Evolutionary conservation across 2,329 filamentous ascomycete species (phyloP).

Genomic region (Trichoderma guizhouense): DNA sequence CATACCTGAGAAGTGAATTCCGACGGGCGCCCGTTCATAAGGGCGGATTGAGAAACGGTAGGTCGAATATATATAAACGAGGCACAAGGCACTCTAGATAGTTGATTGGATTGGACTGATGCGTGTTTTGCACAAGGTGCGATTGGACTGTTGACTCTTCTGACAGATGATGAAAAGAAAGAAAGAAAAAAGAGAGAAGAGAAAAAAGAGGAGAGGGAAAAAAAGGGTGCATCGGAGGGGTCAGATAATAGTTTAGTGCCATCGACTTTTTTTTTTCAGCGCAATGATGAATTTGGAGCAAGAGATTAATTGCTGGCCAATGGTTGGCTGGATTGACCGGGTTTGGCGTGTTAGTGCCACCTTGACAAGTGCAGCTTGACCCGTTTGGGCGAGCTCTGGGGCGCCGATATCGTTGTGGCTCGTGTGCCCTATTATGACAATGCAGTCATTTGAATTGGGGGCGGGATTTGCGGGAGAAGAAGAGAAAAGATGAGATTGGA

Average conservation of each 20-base stretch:
- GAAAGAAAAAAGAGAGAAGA: not conserved
- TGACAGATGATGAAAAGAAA: conserved; percentile 8
- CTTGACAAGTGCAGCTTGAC: not conserved
- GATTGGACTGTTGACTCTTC: conserved; percentile 13
- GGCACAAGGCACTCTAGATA: conserved; percentile 20
- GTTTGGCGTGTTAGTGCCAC: not conserved
- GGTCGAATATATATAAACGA: conserved; percentile 16
- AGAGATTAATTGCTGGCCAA: conserved; percentile 3
- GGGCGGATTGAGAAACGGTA: conserved; percentile 52
- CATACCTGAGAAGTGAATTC: conserved; percentile 82
- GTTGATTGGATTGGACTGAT: not conserved
- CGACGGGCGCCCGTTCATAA: conserved; percentile 83
- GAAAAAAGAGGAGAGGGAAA: conserved; percentile 17
- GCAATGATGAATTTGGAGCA: not conserved
- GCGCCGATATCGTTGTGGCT: conserved; percentile 16
- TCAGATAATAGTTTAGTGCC: conserved; percentile 2
- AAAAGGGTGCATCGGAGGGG: conserved; percentile 15
- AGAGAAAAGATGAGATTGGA: not conserved
- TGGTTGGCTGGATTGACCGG: not conserved
- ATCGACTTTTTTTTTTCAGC: not conserved
- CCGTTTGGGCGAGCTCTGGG: conserved; percentile 8
- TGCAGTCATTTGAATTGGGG: not conserved
- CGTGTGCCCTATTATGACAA: conserved; percentile 7
- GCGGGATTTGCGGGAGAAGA: not conserved
- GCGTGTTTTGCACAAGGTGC: not conserved